phyloP scores from a whole-genome alignment of 2,329 filamentous ascomycete species.

The Claviceps africana region DNA sequence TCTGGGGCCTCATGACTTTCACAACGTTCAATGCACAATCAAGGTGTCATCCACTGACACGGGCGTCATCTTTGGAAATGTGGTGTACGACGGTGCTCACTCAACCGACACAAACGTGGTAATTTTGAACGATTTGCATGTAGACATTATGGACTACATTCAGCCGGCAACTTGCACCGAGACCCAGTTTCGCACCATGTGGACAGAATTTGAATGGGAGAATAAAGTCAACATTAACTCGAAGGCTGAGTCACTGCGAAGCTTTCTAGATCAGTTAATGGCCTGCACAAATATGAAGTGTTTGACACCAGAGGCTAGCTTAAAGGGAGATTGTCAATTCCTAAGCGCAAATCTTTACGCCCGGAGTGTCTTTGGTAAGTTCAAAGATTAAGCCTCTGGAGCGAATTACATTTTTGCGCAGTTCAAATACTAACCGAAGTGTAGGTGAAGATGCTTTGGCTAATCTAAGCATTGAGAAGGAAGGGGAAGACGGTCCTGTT shows the following conservation, averaged over 20 bases:
- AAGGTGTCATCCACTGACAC: conserved; percentile 98
- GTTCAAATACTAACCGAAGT: conserved; percentile 11
- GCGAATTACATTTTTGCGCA: neutral
- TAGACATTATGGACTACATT: conserved; percentile 99
- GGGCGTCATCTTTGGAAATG: conserved; percentile 96
- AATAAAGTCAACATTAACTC: conserved; percentile 99
- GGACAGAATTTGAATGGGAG: conserved; percentile 99
- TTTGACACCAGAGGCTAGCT: conserved; percentile 84
- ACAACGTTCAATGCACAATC: conserved; percentile 96
- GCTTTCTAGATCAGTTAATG: conserved; percentile 91
- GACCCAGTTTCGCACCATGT: conserved; percentile 99
- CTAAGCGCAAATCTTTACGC: conserved; percentile 94
- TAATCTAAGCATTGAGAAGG: conserved; percentile 95
- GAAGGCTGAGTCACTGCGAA: conserved; percentile 79
- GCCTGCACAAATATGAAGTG: conserved; percentile 98
- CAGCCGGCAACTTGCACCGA: conserved; percentile 93
- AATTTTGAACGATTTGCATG: conserved; percentile 93
- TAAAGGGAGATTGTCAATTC: conserved; percentile 97
- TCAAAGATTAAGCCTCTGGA: neutral
- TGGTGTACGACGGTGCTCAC: conserved; percentile 89
- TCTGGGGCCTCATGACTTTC: conserved; percentile 86
- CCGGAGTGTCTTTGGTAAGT: conserved; percentile 92
- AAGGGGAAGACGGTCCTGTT: conserved; percentile 86
- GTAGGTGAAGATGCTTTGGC: conserved; percentile 93
- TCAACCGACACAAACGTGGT: conserved; percentile 92